These are phyloP conservation scores for Metarhizium rileyi DNA, from an alignment of 2,329 filamentous ascomycete species.

Conservation along the genomic window DNA sequence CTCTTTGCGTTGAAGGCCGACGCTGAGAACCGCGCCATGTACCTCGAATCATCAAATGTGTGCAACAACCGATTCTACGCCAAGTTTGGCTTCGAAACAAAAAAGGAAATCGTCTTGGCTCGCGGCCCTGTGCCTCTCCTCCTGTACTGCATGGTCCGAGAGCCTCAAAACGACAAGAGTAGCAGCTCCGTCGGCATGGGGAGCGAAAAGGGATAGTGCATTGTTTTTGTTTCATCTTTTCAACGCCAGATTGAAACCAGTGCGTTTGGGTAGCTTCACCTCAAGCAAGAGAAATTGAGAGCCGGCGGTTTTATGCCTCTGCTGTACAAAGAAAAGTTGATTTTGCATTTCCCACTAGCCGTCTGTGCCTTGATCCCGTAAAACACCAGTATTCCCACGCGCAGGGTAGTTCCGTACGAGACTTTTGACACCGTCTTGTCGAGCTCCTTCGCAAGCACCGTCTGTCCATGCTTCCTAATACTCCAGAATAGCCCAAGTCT, in stretches of 20 bases:
- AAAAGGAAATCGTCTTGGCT: slow-evolving; percentile 52
- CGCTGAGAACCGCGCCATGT: slow-evolving; percentile 55
- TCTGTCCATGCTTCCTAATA: slow-evolving; percentile 4
- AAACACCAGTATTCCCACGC: slow-evolving; percentile 8
- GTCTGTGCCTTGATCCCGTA: neutral
- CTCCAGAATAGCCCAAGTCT: slow-evolving; percentile 82
- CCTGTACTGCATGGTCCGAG: slow-evolving; percentile 74
- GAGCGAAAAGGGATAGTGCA: neutral
- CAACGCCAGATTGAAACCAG: too few relatives aligned
- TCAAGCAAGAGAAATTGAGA: too few relatives aligned
- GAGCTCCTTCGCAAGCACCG: neutral
- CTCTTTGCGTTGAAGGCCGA: slow-evolving; percentile 60
- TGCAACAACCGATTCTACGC: slow-evolving; percentile 63
- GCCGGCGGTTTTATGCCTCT: too few relatives aligned
- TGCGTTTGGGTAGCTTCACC: too few relatives aligned
- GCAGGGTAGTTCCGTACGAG: slow-evolving; percentile 4
- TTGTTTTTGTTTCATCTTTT: neutral
- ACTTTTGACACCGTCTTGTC: slow-evolving; percentile 6
- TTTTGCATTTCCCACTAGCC: too few relatives aligned
- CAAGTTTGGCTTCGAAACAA: slow-evolving; percentile 63
- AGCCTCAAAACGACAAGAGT: slow-evolving; percentile 39
- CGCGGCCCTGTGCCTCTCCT: slow-evolving; percentile 48
- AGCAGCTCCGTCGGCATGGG: slow-evolving; percentile 1
- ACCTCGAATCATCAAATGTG: slow-evolving; percentile 67
- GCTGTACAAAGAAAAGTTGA: neutral